phyloP scores from a whole-genome alignment of 2,329 filamentous ascomycete species.

The Canariomyces notabilis region DNA sequence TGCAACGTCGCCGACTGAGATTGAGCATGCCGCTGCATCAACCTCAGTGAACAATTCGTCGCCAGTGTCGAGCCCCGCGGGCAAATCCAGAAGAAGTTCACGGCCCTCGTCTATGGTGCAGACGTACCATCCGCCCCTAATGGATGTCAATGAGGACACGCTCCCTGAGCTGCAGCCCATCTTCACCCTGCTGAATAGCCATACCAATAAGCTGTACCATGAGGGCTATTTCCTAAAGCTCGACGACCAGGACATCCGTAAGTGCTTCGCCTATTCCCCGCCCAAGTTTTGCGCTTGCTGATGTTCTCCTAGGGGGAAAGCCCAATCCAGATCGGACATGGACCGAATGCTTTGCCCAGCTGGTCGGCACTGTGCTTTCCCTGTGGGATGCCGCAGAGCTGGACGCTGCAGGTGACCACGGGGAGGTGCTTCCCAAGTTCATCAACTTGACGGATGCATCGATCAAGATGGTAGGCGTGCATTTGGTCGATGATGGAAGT shows the following conservation, averaged over 20 bases:
- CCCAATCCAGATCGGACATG: conserved; percentile 82
- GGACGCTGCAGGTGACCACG: conserved; percentile 78
- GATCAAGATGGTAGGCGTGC: conserved; percentile 81
- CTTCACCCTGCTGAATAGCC: conserved; percentile 89
- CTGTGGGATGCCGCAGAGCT: conserved; percentile 93
- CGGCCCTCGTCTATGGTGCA: conserved; percentile 83
- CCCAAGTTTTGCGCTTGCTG: conserved; percentile 16
- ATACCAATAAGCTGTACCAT: conserved; percentile 94
- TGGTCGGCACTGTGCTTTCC: conserved; percentile 90
- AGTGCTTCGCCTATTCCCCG: conserved; percentile 30
- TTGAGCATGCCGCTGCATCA: conserved; percentile 38
- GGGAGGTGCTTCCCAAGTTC: conserved; percentile 54
- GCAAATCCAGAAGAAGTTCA: conserved; percentile 47
- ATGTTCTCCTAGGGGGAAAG: conserved; percentile 63
- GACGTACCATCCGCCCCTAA: conserved; percentile 76
- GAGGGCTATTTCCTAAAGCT: conserved; percentile 97
- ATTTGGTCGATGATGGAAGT: not conserved
- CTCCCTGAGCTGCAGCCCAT: conserved; percentile 91
- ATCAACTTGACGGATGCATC: conserved; percentile 97
- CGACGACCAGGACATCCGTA: conserved; percentile 89
- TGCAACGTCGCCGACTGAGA: conserved; percentile 26
- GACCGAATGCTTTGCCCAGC: conserved; percentile 95
- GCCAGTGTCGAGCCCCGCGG: conserved; percentile 36
- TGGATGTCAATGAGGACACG: conserved; percentile 80
- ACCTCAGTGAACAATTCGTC: conserved; percentile 35